Conservation (phyloP, 1,139 yeast genomes). For the Yamadazyma oceani region DNA sequence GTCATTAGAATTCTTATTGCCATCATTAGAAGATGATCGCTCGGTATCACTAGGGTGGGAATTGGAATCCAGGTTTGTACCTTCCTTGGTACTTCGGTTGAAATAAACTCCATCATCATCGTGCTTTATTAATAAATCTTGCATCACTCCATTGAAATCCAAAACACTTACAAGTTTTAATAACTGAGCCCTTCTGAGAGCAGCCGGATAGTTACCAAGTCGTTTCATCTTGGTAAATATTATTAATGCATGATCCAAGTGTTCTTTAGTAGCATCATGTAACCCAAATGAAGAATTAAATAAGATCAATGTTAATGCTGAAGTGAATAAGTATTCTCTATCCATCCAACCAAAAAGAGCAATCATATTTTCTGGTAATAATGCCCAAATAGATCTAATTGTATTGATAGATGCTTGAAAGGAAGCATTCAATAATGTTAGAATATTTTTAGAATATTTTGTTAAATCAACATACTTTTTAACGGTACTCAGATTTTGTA, state of each 20-base stretch:
- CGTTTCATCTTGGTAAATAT: conserved; percentile 74
- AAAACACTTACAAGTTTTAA: conserved; percentile 62
- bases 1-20: not conserved
- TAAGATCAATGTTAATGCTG: conserved; percentile 73
- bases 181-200: conserved; percentile 69
- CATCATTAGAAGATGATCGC: not conserved
- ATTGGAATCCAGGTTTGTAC: not conserved
- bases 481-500: conserved; percentile 39
- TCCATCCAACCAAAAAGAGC: conserved; percentile 90
- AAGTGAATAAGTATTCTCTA: conserved; percentile 77
- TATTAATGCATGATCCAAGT: conserved; percentile 69
- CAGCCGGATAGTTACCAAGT: conserved; percentile 78
- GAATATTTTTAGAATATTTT: conserved; percentile 64
- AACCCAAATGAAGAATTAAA: conserved; percentile 84
- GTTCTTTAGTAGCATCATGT: conserved; percentile 71
- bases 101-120: conserved; percentile 41
- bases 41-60: not conserved
- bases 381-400: conserved; percentile 69
- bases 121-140: conserved; percentile 55
- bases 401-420: conserved; percentile 84
- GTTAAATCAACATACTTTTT: conserved; percentile 67
- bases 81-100: not conserved
- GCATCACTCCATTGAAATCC: conserved; percentile 69
- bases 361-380: conserved; percentile 73
- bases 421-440: conserved; percentile 73